phyloP scores from a whole-genome alignment of 805 yeast genomes.

The Candida railenensis region DNA sequence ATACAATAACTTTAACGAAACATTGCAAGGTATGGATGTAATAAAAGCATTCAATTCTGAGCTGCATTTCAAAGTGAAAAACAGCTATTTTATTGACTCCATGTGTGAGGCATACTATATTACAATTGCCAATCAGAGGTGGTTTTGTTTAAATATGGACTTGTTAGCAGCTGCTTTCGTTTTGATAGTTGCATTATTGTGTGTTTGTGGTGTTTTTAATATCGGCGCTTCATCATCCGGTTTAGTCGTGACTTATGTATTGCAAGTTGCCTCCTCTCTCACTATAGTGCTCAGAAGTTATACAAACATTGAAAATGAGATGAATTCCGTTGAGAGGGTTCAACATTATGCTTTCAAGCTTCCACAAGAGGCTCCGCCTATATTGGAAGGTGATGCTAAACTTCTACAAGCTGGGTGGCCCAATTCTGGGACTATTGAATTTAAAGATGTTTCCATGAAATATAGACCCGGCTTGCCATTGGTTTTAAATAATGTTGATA shows the following conservation, averaged over 20 bases:
- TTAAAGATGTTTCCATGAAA: slow-evolving; percentile 21
- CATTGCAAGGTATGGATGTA: slow-evolving; percentile 62
- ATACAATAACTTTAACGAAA: slow-evolving; percentile 68
- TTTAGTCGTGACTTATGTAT: slow-evolving; percentile 58
- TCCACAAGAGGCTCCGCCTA: slow-evolving; percentile 59
- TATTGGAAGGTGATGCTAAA: slow-evolving; percentile 35
- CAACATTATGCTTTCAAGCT: slow-evolving; percentile 46
- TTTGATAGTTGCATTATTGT: slow-evolving; percentile 43
- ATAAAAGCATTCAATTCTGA: slow-evolving; percentile 57
- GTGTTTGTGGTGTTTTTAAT: slow-evolving; percentile 17
- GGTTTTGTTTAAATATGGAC: slow-evolving; percentile 65
- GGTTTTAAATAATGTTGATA: slow-evolving; percentile 11
- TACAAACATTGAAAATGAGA: slow-evolving; percentile 48
- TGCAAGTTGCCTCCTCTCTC: slow-evolving; percentile 52
- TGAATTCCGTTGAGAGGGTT: slow-evolving; percentile 51
- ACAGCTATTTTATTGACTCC: slow-evolving; percentile 46
- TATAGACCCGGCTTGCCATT: slow-evolving; percentile 20
- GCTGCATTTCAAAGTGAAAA: slow-evolving; percentile 45
- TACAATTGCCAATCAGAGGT: slow-evolving; percentile 64
- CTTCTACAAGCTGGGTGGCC: slow-evolving; percentile 32
- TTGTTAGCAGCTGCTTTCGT: slow-evolving; percentile 49
- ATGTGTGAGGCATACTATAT: slow-evolving; percentile 69
- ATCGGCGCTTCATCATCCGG: slow-evolving; percentile 57
- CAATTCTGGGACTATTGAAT: slow-evolving; percentile 18
- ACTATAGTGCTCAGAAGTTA: slow-evolving; percentile 43